Base-by-base conservation (phyloP, 2,329 filamentous ascomycete species). In the Fusarium newnesense region DNA sequence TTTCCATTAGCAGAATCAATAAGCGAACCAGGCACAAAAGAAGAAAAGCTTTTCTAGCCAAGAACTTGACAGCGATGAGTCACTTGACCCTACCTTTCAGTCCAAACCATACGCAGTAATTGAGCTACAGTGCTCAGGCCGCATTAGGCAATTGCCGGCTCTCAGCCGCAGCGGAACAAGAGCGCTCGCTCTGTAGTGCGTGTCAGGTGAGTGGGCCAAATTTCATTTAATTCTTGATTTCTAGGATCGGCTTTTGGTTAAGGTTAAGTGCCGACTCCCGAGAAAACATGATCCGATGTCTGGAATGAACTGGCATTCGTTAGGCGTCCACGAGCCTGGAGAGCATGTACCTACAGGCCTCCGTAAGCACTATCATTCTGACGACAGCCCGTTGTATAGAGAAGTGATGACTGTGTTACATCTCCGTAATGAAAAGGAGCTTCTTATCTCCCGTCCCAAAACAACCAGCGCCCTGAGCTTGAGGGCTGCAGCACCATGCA, bases 151-250 rank as follows among this genome's bases (percentile, higher is more conserved):
- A 61, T 66, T 19, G 53, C 64, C 63, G 53, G 28, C n/a, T 46
- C 62, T 67, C 64, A 67, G 64, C 64, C 64, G 64, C 64, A 67
- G 63, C 63, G 63, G 64, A 67, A 67, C 42, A 34, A 36, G 44
- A 32, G 39, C 39, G 34, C 15, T 30, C 30, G 8, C 24, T 34
- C n/a, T 61, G 13, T 64, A 66, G 60, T 44, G 60, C 10, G 69
- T 71, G n/a, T 71, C 69, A 71, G 44, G 57, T 69, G 40, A 36
- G 58, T 69, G 64, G 64, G 34, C 40, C 46, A 62, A 39, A 54
- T 62, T 32, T 28, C 24, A 39, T 24, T 44, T 24, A 15, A 30
- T 40, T 37, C n/a, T 36, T 34, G 6, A 24, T 42, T 62, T 61
- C n/a, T 36, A 53, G 4, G 1, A 28, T 21, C 32, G 26, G 32